Evolutionary conservation across 495 filamentous ascomycete species (phyloP).

Genomic region (Saxispiralis lemnorum): DNA sequence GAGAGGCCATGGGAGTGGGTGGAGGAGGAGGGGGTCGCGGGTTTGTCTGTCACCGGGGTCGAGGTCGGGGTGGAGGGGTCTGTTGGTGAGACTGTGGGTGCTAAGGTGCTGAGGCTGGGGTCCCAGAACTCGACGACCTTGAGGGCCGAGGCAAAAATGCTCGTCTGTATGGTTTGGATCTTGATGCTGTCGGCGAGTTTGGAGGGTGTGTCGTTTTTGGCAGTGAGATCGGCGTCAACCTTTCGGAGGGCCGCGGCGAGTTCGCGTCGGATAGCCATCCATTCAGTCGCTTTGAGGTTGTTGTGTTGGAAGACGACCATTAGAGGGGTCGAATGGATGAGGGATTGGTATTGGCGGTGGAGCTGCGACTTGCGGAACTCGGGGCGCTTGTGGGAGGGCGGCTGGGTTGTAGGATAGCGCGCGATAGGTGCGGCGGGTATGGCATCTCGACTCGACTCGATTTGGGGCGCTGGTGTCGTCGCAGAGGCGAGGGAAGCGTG

Average conservation of each 20-base stretch:
- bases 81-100: slow-evolving; percentile 11
- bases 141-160: slow-evolving; percentile 70
- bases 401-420: slow-evolving; percentile 52
- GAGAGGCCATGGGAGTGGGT: slow-evolving; percentile 61
- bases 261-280: slow-evolving; percentile 73
- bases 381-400: slow-evolving; percentile 70
- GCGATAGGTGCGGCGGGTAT: slow-evolving; percentile 34
- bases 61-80: slow-evolving; percentile 21
- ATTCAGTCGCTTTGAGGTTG: slow-evolving; percentile 77
- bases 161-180: slow-evolving; percentile 68
- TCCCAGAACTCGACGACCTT: slow-evolving; percentile 75
- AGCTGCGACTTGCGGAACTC: slow-evolving; percentile 89
- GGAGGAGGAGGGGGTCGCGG: slow-evolving; percentile 5
- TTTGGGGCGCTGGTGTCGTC: slow-evolving; percentile 32
- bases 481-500: slow-evolving; percentile 29
- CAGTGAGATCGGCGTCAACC: slow-evolving; percentile 37
- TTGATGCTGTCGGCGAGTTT: slow-evolving; percentile 41
- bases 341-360: slow-evolving; percentile 78
- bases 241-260: slow-evolving; percentile 48
- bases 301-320: slow-evolving; percentile 94
- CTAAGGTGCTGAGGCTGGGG: slow-evolving; percentile 25
- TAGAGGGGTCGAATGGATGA: slow-evolving; percentile 73
- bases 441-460: slow-evolving; percentile 32
- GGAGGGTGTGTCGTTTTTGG: slow-evolving; percentile 28
- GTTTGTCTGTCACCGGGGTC: slow-evolving; percentile 16